phyloP scores from a whole-genome alignment of 805 yeast genomes.

The Blastobotrys chiropterorum region DNA sequence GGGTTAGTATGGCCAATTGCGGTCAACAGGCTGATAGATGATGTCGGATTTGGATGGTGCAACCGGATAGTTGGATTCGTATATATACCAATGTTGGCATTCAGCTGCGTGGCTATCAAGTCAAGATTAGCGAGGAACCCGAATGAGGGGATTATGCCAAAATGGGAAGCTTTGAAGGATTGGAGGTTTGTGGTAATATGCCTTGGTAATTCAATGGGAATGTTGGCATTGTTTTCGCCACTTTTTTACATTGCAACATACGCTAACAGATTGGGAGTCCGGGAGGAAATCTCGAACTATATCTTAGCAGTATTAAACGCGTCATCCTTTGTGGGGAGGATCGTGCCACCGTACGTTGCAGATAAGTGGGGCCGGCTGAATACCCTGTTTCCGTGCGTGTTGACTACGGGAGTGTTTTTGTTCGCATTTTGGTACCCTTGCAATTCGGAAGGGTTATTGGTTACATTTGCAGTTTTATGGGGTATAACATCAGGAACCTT shows the following conservation, averaged over 20 bases:
- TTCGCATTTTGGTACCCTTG: slow-evolving; percentile 20
- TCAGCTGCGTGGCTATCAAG: slow-evolving; percentile 7
- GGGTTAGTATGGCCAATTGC: slow-evolving; percentile 45
- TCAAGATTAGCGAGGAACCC: slow-evolving; percentile 4
- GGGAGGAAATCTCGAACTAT: slow-evolving; percentile 18
- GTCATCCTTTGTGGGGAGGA: slow-evolving; percentile 41
- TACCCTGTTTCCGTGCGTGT: slow-evolving; percentile 27
- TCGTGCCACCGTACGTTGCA: slow-evolving; percentile 40
- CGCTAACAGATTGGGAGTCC: slow-evolving; percentile 21
- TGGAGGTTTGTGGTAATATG: slow-evolving; percentile 17
- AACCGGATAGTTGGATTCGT: slow-evolving; percentile 39
- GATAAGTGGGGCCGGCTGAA: slow-evolving; percentile 44
- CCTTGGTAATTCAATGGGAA: slow-evolving; percentile 15
- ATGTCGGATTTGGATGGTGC: slow-evolving; percentile 50
- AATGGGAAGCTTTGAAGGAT: slow-evolving; percentile 24
- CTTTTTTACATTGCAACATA: slow-evolving; percentile 28
- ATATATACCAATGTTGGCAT: slow-evolving; percentile 6
- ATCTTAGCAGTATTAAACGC: slow-evolving; percentile 29
- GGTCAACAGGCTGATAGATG: slow-evolving; percentile 35
- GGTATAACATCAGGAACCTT: slow-evolving; percentile 33
- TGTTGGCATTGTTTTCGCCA: slow-evolving; percentile 27
- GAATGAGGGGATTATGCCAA: slow-evolving; percentile 12
- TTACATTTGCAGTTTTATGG: slow-evolving; percentile 30
- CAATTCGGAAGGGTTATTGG: slow-evolving; percentile 12
- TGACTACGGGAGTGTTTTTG: slow-evolving; percentile 29